Evolutionary conservation across 2,329 filamentous ascomycete genomes (phyloP).

Genomic region (Trichoderma simmonsii): DNA sequence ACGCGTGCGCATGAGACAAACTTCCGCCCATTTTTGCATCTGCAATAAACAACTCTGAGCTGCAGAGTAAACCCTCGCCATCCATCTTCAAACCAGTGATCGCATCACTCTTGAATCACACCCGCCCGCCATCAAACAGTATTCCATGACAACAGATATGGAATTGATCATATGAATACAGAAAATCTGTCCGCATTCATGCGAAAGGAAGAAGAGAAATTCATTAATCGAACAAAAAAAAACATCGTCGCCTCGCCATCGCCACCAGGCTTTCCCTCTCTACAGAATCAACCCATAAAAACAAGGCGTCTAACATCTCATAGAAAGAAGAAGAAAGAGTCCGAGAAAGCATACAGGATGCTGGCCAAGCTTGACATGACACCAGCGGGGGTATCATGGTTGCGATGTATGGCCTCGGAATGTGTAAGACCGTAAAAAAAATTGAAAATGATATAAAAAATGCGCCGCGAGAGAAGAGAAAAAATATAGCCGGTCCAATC

Average conservation of each 20-base stretch:
- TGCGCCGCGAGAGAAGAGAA: slow-evolving; percentile 17
- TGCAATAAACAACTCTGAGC: not conserved
- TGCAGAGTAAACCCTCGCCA: not conserved
- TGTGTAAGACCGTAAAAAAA: slow-evolving; percentile 18
- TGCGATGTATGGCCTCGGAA: slow-evolving; percentile 10
- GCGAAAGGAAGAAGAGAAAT: slow-evolving; percentile 15
- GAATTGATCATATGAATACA: slow-evolving; percentile 4
- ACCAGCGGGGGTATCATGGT: not conserved
- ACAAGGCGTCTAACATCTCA: slow-evolving; percentile 22
- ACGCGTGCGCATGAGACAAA: not conserved
- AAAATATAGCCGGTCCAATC: slow-evolving; percentile 15
- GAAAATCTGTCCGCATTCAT: slow-evolving; percentile 10
- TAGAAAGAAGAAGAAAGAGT: slow-evolving; percentile 19
- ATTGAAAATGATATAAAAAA: slow-evolving; percentile 18
- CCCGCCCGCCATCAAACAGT: not conserved
- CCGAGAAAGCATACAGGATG: slow-evolving; percentile 2
- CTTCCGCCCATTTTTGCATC: not conserved
- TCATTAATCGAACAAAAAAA: slow-evolving; percentile 25
- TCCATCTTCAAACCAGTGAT: not conserved
- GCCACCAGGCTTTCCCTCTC: slow-evolving; percentile 12
- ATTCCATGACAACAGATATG: slow-evolving; percentile 7
- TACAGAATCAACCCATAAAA: slow-evolving; percentile 22
- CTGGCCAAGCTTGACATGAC: not conserved
- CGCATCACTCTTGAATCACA: not conserved
- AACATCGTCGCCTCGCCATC: slow-evolving; percentile 4